phyloP scores from a whole-genome alignment of 116 monocot genomes.

The Trichopus zeylanicus region DNA sequence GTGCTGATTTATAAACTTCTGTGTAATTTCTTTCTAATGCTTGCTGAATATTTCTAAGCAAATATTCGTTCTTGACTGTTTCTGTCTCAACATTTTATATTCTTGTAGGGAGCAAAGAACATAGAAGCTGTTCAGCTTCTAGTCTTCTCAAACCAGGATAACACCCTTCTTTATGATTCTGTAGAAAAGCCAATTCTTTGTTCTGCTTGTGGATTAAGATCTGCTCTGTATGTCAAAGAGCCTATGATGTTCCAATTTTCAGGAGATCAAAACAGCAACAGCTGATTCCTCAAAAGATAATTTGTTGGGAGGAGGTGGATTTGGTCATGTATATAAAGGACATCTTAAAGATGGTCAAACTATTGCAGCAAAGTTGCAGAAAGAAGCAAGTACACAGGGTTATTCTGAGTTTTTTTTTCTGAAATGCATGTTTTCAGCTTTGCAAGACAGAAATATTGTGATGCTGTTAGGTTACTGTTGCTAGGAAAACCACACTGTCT shows the following conservation, averaged over 20 bases:
- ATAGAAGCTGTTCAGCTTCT: neutral
- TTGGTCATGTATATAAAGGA: conserved; percentile 43
- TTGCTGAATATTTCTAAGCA: no score
- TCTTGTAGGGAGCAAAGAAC: no score
- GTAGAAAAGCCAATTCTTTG: conserved; percentile 40
- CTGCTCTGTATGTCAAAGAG: conserved; percentile 38
- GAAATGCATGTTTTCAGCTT: conserved; percentile 44
- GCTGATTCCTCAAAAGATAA: conserved; percentile 33
- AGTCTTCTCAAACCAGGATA: neutral
- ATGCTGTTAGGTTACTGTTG: conserved; percentile 48
- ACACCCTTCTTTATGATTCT: conserved; percentile 9
- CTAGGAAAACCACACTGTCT: conserved; percentile 40
- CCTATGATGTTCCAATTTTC: conserved; percentile 35
- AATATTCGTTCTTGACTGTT: no score
- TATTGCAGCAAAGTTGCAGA: conserved; percentile 35
- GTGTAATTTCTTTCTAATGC: no score
- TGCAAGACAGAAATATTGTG: conserved; percentile 49
- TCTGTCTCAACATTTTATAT: no score
- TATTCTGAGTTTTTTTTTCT: conserved; percentile 38
- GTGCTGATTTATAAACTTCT: no score
- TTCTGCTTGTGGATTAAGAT: conserved; percentile 27
- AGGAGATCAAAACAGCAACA: conserved; percentile 40
- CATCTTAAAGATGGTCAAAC: conserved; percentile 39
- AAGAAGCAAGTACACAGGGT: conserved; percentile 40
- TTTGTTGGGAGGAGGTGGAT: conserved; percentile 43